A percentile compares a stretch with the other conserved stretches of the same genome.
Conservation (phyloP, 176 grass and related monocot species). For the Bolboschoenus planiculmis region DNA sequence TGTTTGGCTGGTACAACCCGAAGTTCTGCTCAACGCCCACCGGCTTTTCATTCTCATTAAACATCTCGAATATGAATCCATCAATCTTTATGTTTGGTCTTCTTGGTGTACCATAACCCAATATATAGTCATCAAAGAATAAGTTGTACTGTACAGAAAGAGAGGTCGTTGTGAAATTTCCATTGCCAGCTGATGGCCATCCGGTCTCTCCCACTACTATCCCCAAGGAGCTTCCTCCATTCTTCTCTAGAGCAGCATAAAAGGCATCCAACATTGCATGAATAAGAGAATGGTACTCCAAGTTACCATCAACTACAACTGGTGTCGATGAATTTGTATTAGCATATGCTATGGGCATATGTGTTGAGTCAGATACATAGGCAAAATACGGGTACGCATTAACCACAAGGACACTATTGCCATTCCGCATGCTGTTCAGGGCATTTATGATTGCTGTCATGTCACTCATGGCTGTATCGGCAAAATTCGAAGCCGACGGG, state of each 20-base stretch:
- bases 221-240: background rate
- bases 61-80: constrained; percentile 8
- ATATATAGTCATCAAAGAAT: background rate
- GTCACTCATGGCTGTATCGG: background rate
- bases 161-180: background rate
- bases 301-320: constrained; percentile 1
- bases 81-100: constrained; percentile 1
- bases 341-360: background rate
- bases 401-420: background rate
- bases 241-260: constrained; percentile 18
- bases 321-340: background rate
- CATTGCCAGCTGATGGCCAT: constrained; percentile 20
- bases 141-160: background rate
- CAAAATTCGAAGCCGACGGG: constrained; percentile 9
- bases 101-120: constrained; percentile 12
- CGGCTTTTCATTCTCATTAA: constrained; percentile 23
- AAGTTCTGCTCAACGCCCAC: constrained; percentile 15
- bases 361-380: background rate
- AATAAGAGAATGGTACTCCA: constrained; percentile 20
- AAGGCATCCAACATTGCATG: constrained; percentile 19
- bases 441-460: constrained; percentile 2
- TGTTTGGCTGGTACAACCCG: constrained; percentile 16
- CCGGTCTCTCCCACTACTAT: constrained; percentile 20
- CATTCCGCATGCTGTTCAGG: background rate
- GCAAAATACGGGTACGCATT: constrained; percentile 31